Percentiles rank a stretch among this genome's conserved stretches.
These are phyloP conservation scores for Elaeagnus macrophylla DNA, from an alignment of 306 rosid species.

Conservation along the genomic window DNA sequence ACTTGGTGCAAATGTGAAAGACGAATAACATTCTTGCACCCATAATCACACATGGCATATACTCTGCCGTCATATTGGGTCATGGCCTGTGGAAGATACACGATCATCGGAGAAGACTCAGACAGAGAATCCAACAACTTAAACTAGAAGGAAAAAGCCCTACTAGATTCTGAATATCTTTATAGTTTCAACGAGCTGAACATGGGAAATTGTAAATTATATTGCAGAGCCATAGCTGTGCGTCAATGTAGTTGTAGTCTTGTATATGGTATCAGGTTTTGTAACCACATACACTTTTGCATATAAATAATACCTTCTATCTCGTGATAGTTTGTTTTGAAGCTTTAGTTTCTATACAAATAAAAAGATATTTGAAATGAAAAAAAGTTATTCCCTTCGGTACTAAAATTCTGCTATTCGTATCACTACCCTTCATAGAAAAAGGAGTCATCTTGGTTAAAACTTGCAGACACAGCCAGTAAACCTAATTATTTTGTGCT, in stretches of 20 bases:
- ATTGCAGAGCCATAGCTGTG: conserved; percentile 18
- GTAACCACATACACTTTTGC: not conserved
- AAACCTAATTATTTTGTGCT: no score
- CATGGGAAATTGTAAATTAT: conserved; percentile 29
- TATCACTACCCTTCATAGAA: no score
- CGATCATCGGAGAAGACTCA: conserved; percentile 68
- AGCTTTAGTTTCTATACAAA: no score
- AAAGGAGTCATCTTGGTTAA: no score
- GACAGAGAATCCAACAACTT: conserved; percentile 68
- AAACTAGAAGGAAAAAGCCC: conserved; percentile 38
- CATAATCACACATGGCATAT: conserved; percentile 86
- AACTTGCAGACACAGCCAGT: no score
- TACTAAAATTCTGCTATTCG: no score
- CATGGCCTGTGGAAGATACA: conserved; percentile 96
- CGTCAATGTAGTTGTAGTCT: no score
- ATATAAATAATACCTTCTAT: not conserved
- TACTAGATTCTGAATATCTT: conserved; percentile 23
- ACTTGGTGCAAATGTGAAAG: conserved; percentile 30
- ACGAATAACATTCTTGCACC: conserved; percentile 85
- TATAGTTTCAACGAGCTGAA: conserved; percentile 10
- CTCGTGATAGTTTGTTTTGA: no score
- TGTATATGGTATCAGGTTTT: not conserved
- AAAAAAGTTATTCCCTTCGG: no score
- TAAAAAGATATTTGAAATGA: no score
- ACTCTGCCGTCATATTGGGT: conserved; percentile 83